Percentiles rank a stretch among this genome's conserved stretches.
Evolutionary conservation across 305 asterid genomes (phyloP).

Genomic region (Fraxinus sp.): DNA sequence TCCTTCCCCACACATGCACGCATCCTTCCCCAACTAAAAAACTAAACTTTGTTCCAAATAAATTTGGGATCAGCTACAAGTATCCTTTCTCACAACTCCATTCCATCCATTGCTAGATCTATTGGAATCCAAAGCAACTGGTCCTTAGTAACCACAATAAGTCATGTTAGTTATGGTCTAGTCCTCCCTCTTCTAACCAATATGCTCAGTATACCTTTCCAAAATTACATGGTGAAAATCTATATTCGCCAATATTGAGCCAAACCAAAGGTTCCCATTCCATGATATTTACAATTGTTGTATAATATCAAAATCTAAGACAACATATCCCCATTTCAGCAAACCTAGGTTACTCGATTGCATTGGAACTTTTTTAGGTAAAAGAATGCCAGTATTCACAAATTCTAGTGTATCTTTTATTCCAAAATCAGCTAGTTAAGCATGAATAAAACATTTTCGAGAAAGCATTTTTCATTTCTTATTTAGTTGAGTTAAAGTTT

Average conservation of each 20-base stretch:
- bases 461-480: not conserved
- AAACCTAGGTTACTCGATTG: not conserved
- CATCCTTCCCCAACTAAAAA: not conserved
- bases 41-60: not conserved
- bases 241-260: not conserved
- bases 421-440: not conserved
- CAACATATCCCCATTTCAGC: not conserved
- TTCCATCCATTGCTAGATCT: not conserved
- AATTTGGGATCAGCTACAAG: not conserved
- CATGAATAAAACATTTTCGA: not conserved
- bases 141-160: not conserved
- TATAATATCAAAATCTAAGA: not conserved
- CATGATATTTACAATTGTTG: not conserved
- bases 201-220: not conserved
- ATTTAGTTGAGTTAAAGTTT: not conserved
- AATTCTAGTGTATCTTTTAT: not conserved
- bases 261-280: not conserved
- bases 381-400: not conserved
- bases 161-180: not conserved
- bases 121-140: not conserved
- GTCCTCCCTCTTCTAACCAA: not conserved
- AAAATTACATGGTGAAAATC: not conserved
- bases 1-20: not conserved
- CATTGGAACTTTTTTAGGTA: not conserved
- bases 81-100: not conserved